phyloP scores from a whole-genome alignment of 768 basidiomycete species.

The Mycena galopus region DNA sequence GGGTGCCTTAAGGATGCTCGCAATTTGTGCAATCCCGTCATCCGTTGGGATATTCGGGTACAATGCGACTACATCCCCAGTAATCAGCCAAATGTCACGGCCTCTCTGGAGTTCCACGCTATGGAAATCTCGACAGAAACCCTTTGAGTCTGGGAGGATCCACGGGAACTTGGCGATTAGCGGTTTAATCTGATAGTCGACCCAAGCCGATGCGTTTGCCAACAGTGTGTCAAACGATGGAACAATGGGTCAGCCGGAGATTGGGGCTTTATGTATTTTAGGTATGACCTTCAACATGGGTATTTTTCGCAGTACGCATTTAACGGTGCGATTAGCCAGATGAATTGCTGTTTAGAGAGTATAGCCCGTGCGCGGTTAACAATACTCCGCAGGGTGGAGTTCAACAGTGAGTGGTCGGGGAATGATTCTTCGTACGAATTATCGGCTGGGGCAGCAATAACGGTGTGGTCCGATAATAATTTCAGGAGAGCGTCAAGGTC shows the following conservation, averaged over 20 bases:
- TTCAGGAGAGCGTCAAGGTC: conserved; percentile 15
- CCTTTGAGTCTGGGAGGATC: conserved; percentile 20
- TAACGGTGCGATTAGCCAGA: conserved; percentile 5
- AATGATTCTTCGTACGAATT: conserved; percentile 2
- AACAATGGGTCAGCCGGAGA: no score
- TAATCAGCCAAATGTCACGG: not conserved
- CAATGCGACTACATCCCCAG: not conserved
- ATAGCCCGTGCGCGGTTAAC: conserved; percentile 1
- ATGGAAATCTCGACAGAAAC: conserved; percentile 24
- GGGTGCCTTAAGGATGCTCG: no score
- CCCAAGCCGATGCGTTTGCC: conserved; percentile 14
- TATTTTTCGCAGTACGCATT: not conserved
- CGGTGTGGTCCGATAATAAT: conserved; percentile 8
- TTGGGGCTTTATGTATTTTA: not conserved
- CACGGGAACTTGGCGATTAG: no score
- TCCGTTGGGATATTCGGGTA: conserved; percentile 24
- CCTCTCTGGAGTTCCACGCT: not conserved
- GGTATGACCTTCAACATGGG: not conserved
- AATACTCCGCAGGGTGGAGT: not conserved
- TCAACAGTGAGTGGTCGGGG: not conserved
- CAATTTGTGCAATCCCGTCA: conserved; percentile 40
- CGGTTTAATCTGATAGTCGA: conserved; percentile 28
- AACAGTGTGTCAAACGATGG: not conserved
- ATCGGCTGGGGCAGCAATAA: conserved; percentile 31
- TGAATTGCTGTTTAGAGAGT: conserved; percentile 12